Evolutionary conservation across 257 asterid species (phyloP).

Genomic region (Hygrophila difformis): DNA sequence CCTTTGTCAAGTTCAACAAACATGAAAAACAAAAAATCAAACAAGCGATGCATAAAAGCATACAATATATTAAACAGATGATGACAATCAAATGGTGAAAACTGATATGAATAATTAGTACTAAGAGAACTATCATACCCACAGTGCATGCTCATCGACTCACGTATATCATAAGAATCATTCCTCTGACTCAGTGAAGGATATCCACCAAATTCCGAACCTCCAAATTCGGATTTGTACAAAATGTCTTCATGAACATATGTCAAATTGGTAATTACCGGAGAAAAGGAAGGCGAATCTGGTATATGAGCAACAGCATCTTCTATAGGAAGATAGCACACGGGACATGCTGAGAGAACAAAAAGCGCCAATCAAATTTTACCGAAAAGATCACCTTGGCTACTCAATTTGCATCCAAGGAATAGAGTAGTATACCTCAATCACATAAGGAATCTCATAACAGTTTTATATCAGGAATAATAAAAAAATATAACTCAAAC

Average conservation of each 20-base stretch:
- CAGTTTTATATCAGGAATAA: no score
- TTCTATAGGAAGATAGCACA: slow-evolving; percentile 86
- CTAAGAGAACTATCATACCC: slow-evolving; percentile 51
- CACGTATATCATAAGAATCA: slow-evolving; percentile 70
- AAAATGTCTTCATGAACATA: slow-evolving; percentile 64
- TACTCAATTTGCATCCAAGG: no score
- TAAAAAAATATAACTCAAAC: not conserved
- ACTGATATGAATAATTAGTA: not conserved
- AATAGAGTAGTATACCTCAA: no score
- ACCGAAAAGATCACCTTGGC: not conserved
- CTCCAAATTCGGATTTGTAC: slow-evolving; percentile 76
- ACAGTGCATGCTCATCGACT: slow-evolving; percentile 78
- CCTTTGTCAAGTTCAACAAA: slow-evolving; percentile 20
- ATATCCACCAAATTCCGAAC: slow-evolving; percentile 89
- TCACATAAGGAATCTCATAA: no score
- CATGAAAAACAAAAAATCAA: not conserved
- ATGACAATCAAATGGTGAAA: not conserved
- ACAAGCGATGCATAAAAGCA: no score
- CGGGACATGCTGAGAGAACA: slow-evolving; percentile 75
- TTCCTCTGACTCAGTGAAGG: slow-evolving; percentile 65
- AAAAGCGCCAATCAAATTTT: slow-evolving; percentile 15
- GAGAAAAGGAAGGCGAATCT: slow-evolving; percentile 64
- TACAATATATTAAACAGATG: no score
- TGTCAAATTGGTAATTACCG: slow-evolving; percentile 50
- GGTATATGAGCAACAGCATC: slow-evolving; percentile 70